phyloP scores from a whole-genome alignment of 208 protist genomes.

The Acanthamoeba royreba region DNA sequence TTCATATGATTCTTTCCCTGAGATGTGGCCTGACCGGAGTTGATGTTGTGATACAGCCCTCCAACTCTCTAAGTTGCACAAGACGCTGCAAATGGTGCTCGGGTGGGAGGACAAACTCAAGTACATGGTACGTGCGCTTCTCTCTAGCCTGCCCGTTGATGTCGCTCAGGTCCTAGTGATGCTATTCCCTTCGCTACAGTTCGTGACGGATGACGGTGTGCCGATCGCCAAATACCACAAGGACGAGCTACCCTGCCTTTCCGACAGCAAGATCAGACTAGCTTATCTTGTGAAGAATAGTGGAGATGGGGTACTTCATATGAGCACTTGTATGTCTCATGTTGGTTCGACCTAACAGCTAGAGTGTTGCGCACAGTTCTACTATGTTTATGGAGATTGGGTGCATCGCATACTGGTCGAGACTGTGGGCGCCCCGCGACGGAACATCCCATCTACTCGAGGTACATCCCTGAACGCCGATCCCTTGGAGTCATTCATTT shows the following conservation, averaged over 20 bases:
- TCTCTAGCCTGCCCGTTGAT: not conserved
- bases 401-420: not conserved
- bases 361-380: not conserved
- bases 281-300: not conserved
- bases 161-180: not conserved
- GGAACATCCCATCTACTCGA: not conserved
- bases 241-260: not conserved
- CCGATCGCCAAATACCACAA: slow-evolving; percentile 9
- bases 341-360: not conserved
- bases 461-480: not conserved
- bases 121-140: not conserved
- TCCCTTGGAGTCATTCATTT: not conserved
- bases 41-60: too few species aligned
- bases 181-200: not conserved
- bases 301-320: not conserved
- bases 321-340: not conserved
- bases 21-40: too few species aligned
- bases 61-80: slow-evolving; percentile 12
- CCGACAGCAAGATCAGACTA: not conserved
- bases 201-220: not conserved
- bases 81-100: not conserved
- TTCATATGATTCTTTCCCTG: too few species aligned
- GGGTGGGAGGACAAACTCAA: not conserved
- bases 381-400: not conserved
- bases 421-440: not conserved